These are phyloP conservation scores for Penicillium lividum DNA, from an alignment of 495 filamentous ascomycete genomes.

Conservation along the genomic window DNA sequence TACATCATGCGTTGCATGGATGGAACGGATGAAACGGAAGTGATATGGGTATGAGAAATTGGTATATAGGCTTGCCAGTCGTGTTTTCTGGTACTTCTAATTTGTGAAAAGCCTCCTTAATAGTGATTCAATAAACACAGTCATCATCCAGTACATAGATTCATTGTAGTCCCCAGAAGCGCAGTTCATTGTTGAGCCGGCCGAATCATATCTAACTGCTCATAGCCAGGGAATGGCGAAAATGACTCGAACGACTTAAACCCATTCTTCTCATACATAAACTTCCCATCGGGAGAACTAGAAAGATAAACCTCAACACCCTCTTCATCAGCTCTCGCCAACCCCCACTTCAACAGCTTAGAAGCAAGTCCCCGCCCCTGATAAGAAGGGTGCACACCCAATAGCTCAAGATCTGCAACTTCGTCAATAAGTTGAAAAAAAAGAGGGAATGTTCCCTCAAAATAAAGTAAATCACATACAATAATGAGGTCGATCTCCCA, in stretches of 20 bases:
- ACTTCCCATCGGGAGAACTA: slow-evolving; percentile 32
- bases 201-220: slow-evolving; percentile 25
- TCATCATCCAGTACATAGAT: no score
- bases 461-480: slow-evolving; percentile 26
- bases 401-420: slow-evolving; percentile 34
- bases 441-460: background rate
- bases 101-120: background rate
- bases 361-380: slow-evolving; percentile 43
- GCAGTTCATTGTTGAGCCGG: slow-evolving; percentile 8
- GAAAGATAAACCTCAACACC: slow-evolving; percentile 39
- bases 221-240: slow-evolving; percentile 23
- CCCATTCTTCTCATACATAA: slow-evolving; percentile 35
- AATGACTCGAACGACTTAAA: slow-evolving; percentile 26
- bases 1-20: background rate
- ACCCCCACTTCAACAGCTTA: slow-evolving; percentile 43
- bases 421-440: no score
- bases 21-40: no score
- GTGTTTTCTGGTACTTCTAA: background rate
- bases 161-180: no score
- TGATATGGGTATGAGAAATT: background rate
- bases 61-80: background rate
- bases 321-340: slow-evolving; percentile 39
- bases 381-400: slow-evolving; percentile 36
- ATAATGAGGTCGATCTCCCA: slow-evolving; percentile 29
- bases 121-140: background rate